Base-by-base conservation (phyloP, 1,284 basidiomycete genomes). In the Phaffia rhodozyma region DNA sequence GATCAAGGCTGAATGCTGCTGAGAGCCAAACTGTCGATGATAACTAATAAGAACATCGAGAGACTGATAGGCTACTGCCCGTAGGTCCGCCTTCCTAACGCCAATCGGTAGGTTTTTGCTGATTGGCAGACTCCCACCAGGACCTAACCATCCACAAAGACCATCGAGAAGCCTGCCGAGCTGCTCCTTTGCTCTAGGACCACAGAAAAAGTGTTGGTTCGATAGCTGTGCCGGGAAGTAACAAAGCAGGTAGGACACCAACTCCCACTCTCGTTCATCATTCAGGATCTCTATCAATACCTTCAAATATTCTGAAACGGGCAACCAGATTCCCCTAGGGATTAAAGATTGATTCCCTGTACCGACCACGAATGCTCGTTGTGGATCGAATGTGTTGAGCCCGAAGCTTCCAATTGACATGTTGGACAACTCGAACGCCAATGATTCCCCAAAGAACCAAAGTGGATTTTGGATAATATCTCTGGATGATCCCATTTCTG, bases 171-270 rank as follows among this genome's bases (percentile, higher is more conserved):
- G 75, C 57, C 78, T 79, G 13, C 83, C 78, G 25, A 96, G 82
- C 25, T 85, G 81, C 16, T 75, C 75, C 20, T 85, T 80, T 16
- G 88, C 86, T 60, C 84, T 84, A 0, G 87, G 88, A 0, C 96
- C 96, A 72, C 93, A 97, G 75, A 97, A 93, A 63, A 97, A 82
- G 72, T 97, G 91, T 75, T 97, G 97, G 81, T 98, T 98, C 60
- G 87, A 80, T 3, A 98, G 81, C 74, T 98, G 93, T 25, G 85
- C 81, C 0, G 96, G 93, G 1, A 99, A 80, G 75, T 94, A 89
- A 72, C 88, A 90, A 1, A 99, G 80, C 5, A 94, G 80, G 71
- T 96, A 98, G 3, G 91, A 91, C 20, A 97, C 79, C 47, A 98
- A 79, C 70, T 98, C 96, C 94, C 96, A 98, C 68, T 88, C 90